These are phyloP conservation scores for Exophiala sideris DNA, from an alignment of 2,329 filamentous ascomycete genomes.

Conservation along the genomic window DNA sequence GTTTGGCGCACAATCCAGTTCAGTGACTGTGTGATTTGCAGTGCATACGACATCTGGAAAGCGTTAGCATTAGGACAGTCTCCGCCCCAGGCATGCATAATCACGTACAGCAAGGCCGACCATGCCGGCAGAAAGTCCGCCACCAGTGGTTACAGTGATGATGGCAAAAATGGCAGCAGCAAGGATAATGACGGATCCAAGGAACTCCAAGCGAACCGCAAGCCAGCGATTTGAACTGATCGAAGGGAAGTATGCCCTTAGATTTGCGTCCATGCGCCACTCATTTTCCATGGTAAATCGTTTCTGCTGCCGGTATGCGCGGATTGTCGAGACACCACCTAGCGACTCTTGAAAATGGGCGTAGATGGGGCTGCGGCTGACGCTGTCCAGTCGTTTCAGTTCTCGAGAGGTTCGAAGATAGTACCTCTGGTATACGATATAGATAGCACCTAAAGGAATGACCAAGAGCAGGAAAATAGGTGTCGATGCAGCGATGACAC, in stretches of 20 bases:
- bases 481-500: constrained; percentile 76
- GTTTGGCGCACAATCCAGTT: constrained; percentile 99
- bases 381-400: constrained; percentile 90
- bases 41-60: constrained; percentile 78
- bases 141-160: constrained; percentile 69
- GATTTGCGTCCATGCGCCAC: constrained; percentile 92
- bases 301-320: constrained; percentile 84
- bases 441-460: constrained; percentile 73
- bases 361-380: constrained; percentile 93
- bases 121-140: constrained; percentile 63
- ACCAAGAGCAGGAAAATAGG: constrained; percentile 79
- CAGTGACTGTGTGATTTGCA: constrained; percentile 93
- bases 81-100: background rate
- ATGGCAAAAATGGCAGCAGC: constrained; percentile 79
- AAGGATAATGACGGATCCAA: constrained; percentile 91
- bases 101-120: constrained; percentile 68
- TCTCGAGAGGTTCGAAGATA: constrained; percentile 95
- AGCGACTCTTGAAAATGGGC: constrained; percentile 98
- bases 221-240: constrained; percentile 94
- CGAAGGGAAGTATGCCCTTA: constrained; percentile 91
- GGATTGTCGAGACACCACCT: constrained; percentile 89
- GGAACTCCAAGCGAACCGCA: constrained; percentile 89
- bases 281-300: constrained; percentile 92
- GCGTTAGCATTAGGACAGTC: constrained; percentile 1
- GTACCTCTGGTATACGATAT: constrained; percentile 93